Percentiles rank a stretch among this genome's conserved stretches.
These are phyloP conservation scores for Lomentospora prolificans DNA, from an alignment of 2,329 filamentous ascomycete genomes.

Conservation along the genomic window DNA sequence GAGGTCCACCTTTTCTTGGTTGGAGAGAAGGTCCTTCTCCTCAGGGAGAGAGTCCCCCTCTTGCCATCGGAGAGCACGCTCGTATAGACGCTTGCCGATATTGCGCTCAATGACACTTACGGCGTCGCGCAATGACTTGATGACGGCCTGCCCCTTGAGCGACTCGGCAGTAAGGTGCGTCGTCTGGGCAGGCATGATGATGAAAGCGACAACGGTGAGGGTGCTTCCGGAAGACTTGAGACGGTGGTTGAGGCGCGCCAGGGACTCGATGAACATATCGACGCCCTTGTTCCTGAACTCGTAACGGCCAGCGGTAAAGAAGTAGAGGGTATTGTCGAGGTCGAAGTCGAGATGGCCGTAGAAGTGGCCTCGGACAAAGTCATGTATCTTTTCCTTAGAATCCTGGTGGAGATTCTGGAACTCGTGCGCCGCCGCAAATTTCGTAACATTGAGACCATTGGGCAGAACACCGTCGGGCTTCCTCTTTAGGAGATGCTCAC, in stretches of 20 bases:
- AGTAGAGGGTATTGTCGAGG: slow-evolving; percentile 90
- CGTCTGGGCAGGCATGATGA: slow-evolving; percentile 98
- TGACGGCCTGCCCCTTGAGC: slow-evolving; percentile 91
- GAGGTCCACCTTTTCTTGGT: slow-evolving; percentile 85
- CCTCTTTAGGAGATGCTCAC: slow-evolving; percentile 91
- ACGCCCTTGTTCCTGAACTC: slow-evolving; percentile 98
- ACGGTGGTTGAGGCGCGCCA: slow-evolving; percentile 88
- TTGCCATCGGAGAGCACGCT: slow-evolving; percentile 89
- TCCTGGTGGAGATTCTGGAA: slow-evolving; percentile 84
- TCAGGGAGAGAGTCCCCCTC: slow-evolving; percentile 90
- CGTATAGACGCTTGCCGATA: slow-evolving; percentile 89
- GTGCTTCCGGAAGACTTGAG: slow-evolving; percentile 85
- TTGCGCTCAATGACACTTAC: slow-evolving; percentile 86
- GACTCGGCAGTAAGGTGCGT: slow-evolving; percentile 92
- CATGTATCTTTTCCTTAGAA: slow-evolving; percentile 95
- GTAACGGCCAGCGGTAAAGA: slow-evolving; percentile 95
- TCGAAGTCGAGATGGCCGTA: slow-evolving; percentile 98
- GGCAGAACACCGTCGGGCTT: slow-evolving; percentile 95
- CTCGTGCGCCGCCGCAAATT: slow-evolving; percentile 51
- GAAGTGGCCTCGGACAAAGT: slow-evolving; percentile 96
- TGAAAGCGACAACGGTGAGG: slow-evolving; percentile 85
- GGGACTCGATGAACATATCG: slow-evolving; percentile 98
- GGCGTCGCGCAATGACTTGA: slow-evolving; percentile 91
- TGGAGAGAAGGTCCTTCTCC: slow-evolving; percentile 90
- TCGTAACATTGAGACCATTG: slow-evolving; percentile 91